These are phyloP conservation scores for Crithidia brevicula DNA, from an alignment of 208 protist species.

Conservation along the genomic window DNA sequence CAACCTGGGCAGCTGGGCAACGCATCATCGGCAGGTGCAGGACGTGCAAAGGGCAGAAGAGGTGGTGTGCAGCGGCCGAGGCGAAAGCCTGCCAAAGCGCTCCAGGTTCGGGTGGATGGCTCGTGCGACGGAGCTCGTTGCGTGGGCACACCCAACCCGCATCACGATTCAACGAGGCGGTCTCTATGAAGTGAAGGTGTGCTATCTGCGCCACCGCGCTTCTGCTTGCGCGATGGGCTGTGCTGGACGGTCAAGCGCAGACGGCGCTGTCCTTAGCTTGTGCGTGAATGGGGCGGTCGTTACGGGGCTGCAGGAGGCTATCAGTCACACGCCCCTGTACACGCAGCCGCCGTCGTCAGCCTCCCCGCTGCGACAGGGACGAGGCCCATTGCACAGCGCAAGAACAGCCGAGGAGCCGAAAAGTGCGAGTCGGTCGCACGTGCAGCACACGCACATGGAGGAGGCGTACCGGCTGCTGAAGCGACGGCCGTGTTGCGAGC, in stretches of 20 bases:
- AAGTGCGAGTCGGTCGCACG: no score
- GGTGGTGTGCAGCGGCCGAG: not conserved
- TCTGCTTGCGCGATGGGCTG: constrained; percentile 2
- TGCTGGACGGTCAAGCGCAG: not conserved
- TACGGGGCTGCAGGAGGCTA: constrained; percentile 5
- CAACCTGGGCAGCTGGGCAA: constrained; percentile 26
- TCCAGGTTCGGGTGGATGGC: constrained; percentile 15
- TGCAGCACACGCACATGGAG: constrained; percentile 14
- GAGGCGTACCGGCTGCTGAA: constrained; percentile 1
- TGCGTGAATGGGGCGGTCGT: constrained; percentile 22
- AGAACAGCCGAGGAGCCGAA: no score
- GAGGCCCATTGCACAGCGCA: no score
- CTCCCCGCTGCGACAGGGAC: no score
- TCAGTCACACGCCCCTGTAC: constrained; percentile 22
- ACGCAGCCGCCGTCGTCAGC: not conserved
- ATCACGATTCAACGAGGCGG: constrained; percentile 35
- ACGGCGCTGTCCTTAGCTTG: constrained; percentile 12
- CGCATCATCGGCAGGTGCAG: constrained; percentile 5
- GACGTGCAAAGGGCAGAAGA: not conserved
- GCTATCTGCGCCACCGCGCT: constrained; percentile 37
- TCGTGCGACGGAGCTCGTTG: constrained; percentile 21
- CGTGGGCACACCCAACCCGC: constrained; percentile 27
- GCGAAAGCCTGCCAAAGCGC: not conserved
- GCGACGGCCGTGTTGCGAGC: constrained; percentile 40
- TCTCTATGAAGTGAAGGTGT: constrained; percentile 51